These are phyloP conservation scores for Kockiozyma suomiensis DNA, from an alignment of 805 yeast species.

Conservation along the genomic window DNA sequence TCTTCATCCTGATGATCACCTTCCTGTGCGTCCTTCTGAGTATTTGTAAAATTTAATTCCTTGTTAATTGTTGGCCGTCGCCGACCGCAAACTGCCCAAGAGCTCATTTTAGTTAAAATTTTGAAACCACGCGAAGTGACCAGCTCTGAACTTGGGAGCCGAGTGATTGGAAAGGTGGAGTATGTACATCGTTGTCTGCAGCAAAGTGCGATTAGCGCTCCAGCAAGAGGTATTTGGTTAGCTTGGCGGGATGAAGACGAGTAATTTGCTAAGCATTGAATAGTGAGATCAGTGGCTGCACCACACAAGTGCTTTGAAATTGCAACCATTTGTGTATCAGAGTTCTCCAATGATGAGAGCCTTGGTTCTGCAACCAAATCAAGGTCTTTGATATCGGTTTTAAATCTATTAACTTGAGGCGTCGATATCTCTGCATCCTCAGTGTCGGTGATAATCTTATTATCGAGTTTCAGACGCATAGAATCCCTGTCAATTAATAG, in stretches of 20 bases:
- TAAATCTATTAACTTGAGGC: slow-evolving; percentile 54
- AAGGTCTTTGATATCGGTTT: slow-evolving; percentile 81
- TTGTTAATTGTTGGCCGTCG: slow-evolving; percentile 38
- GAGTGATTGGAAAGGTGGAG: slow-evolving; percentile 52
- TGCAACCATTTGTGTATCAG: slow-evolving; percentile 46
- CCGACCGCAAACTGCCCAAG: slow-evolving; percentile 88
- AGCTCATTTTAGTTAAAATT: slow-evolving; percentile 62
- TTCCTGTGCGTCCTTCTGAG: background rate
- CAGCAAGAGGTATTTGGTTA: slow-evolving; percentile 40
- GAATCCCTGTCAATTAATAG: slow-evolving; percentile 76
- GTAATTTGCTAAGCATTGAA: slow-evolving; percentile 58
- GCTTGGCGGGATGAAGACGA: background rate
- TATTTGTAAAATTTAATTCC: background rate
- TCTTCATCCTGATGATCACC: slow-evolving; percentile 7
- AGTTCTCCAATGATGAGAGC: background rate
- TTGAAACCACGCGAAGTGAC: slow-evolving; percentile 42
- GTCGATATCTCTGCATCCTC: slow-evolving; percentile 26
- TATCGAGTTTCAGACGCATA: slow-evolving; percentile 76
- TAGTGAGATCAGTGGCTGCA: slow-evolving; percentile 86
- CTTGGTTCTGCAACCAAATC: slow-evolving; percentile 51
- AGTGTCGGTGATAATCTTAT: slow-evolving; percentile 50
- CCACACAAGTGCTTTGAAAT: slow-evolving; percentile 92
- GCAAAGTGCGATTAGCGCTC: slow-evolving; percentile 85
- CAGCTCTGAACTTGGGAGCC: slow-evolving; percentile 17
- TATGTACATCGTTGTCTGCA: slow-evolving; percentile 83